These are phyloP conservation scores for Uromyces viciae-fabae DNA, from an alignment of 1,284 basidiomycete genomes.

Conservation along the genomic window DNA sequence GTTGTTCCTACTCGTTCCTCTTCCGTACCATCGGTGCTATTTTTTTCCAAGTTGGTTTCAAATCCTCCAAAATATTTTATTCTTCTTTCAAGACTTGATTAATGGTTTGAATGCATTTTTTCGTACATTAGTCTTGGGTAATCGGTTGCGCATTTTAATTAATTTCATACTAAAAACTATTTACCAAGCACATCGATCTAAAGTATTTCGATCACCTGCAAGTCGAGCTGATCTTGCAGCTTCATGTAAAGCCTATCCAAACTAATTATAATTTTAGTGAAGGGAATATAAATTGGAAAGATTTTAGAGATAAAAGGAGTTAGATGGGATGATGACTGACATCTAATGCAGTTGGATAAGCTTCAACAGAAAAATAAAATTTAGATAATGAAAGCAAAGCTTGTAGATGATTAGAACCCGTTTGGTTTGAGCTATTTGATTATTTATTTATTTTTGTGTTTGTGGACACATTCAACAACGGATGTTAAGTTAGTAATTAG, in stretches of 20 bases:
- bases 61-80: slow-evolving; percentile 20
- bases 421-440: background rate
- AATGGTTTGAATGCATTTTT: too few species aligned
- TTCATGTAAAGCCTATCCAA: slow-evolving; percentile 34
- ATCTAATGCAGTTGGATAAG: slow-evolving; percentile 43
- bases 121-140: too few species aligned
- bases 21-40: background rate
- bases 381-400: slow-evolving; percentile 37
- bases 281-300: background rate
- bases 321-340: background rate
- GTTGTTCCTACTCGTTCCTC: slow-evolving; percentile 7
- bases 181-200: slow-evolving; percentile 41
- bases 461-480: too few species aligned
- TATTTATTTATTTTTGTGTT: too few species aligned
- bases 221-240: slow-evolving; percentile 34
- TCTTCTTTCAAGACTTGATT: slow-evolving; percentile 14
- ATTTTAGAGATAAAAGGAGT: background rate
- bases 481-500: too few species aligned
- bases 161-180: background rate
- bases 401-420: slow-evolving; percentile 35
- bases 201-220: slow-evolving; percentile 22
- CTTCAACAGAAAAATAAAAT: slow-evolving; percentile 32
- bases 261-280: background rate
- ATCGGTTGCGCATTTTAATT: too few species aligned
- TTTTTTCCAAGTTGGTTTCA: too few species aligned